Evolutionary conservation across 805 yeast genomes (phyloP).

Genomic region (Blastobotrys chiropterorum): DNA sequence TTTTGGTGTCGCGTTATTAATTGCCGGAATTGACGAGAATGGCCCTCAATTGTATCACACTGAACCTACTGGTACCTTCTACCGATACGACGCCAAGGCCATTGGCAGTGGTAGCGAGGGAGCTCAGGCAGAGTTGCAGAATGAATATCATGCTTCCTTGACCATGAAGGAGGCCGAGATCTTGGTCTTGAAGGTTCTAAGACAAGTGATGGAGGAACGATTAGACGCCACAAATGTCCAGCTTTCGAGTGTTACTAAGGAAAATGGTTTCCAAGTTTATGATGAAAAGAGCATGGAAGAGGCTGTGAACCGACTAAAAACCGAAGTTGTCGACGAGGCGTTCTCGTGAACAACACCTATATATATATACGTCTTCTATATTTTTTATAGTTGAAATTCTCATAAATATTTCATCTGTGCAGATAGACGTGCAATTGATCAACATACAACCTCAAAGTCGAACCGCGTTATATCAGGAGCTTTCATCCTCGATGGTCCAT

Average conservation of each 20-base stretch:
- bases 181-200: conserved; percentile 77
- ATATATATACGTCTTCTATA: not conserved
- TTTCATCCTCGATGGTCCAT: too few species aligned
- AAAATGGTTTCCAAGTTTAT: conserved; percentile 80
- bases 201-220: conserved; percentile 99
- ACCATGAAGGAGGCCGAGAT: conserved; percentile 91
- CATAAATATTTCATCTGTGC: not conserved
- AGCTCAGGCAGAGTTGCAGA: conserved; percentile 95
- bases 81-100: conserved; percentile 96
- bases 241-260: conserved; percentile 84
- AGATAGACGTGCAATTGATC: not conserved
- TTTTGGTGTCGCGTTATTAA: conserved; percentile 93
- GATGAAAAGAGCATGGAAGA: conserved; percentile 74
- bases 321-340: conserved; percentile 24
- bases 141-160: conserved; percentile 84
- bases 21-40: conserved; percentile 92
- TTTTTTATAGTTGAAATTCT: not conserved
- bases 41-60: conserved; percentile 96
- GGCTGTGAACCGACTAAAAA: conserved; percentile 71
- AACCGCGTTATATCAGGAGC: too few species aligned
- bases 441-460: not conserved
- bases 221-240: conserved; percentile 93
- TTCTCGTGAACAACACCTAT: not conserved
- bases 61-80: conserved; percentile 98
- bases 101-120: conserved; percentile 99